These are phyloP conservation scores for Annulohypoxylon moriforme DNA, from an alignment of 495 filamentous ascomycete genomes.

Conservation along the genomic window DNA sequence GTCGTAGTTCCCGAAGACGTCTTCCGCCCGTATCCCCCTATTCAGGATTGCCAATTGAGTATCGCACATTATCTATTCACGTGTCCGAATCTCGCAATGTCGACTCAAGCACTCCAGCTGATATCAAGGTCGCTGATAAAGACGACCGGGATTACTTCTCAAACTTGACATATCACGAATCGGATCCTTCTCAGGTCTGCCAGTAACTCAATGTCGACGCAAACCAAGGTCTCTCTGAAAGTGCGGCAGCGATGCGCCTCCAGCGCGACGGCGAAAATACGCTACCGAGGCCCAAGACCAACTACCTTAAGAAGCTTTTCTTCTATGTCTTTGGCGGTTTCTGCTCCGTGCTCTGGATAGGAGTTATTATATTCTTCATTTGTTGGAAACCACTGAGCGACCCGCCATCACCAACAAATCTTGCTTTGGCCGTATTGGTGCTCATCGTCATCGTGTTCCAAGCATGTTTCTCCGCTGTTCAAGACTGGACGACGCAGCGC, in stretches of 20 bases:
- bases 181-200: neutral
- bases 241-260: neutral
- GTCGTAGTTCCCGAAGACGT: neutral
- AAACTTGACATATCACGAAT: neutral
- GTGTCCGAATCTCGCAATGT: constrained; percentile 1
- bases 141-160: neutral
- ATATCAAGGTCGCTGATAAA: neutral
- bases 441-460: neutral
- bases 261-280: neutral
- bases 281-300: neutral
- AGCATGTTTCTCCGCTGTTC: neutral
- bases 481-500: neutral
- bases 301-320: constrained; percentile 1
- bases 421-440: neutral
- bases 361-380: neutral
- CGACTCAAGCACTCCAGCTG: neutral
- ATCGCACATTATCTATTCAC: neutral
- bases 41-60: neutral
- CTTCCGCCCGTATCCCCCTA: neutral
- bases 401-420: neutral
- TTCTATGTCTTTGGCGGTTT: neutral
- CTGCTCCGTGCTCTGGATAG: neutral
- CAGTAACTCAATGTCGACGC: neutral
- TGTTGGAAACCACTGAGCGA: constrained; percentile 1
- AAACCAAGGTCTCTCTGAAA: neutral